Base-by-base conservation (phyloP, 2,329 filamentous ascomycete genomes). In the Stagonosporopsis tanaceti region DNA sequence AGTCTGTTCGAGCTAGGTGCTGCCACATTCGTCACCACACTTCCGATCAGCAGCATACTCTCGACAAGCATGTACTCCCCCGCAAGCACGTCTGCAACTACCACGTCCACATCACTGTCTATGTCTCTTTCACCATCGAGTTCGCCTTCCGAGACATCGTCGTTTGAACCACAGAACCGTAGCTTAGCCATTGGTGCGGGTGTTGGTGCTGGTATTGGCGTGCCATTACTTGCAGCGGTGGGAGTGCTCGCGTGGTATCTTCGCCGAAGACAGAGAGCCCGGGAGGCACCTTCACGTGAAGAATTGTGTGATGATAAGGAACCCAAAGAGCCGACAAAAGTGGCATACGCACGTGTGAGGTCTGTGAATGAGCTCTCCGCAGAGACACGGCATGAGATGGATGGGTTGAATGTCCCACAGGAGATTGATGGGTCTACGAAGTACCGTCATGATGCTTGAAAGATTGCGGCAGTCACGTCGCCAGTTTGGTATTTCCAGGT, bases 11-110 rank as follows among this genome's bases (percentile, higher is more conserved):
- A 53, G 24, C 17, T 59, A 8, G 50, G 37, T 24, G 20, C 50
- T 17, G 56, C 56, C 5, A 59, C 46, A 2, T 59, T 59, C 35
- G 14, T 59, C 11, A 54, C 56, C 6, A 59, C 56, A 6, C 22
- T 58, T 20, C 55, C 55, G 17, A 11, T 50, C 15, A 58, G 34
- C 32, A 47, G 34, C 5, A 15, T 53, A 25, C 22, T 41, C 28
- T 39, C 54, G 3, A 47, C 34, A 28, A 44, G 39, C 28, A 54
- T 45, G 32, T 44, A 28, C 22, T 25, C 15, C 9, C 56, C 50
- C 4, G 14, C 14, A 34, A 34, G 32, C 32, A n/a, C 14, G n/a
- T 34, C 14, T 34, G 32, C 32, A 34, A 34, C 15, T 34, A 34
- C 32, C 15, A 34, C 32, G 32, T 6, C 32, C 4, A 14, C 32